These are phyloP conservation scores for Populus davidiana DNA, from an alignment of 345 rosid genomes.

Conservation along the genomic window DNA sequence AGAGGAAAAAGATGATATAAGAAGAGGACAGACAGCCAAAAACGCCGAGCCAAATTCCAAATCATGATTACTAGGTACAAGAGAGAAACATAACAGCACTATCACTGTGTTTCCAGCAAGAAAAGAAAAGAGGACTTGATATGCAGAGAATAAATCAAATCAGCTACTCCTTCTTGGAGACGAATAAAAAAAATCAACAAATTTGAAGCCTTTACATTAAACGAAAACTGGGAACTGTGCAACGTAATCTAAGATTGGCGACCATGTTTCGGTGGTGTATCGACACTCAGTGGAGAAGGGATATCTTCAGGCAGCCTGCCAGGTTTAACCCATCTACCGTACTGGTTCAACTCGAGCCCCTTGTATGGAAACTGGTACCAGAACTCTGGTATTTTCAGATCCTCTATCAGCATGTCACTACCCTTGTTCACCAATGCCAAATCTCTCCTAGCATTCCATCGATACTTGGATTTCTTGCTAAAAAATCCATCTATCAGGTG, in stretches of 20 bases:
- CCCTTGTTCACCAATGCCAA: slow-evolving; percentile 57
- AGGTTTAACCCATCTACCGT: slow-evolving; percentile 77
- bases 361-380: slow-evolving; percentile 45
- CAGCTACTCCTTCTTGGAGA: neutral
- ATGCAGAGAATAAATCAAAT: neutral
- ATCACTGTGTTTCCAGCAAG: neutral
- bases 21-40: neutral
- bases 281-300: slow-evolving; percentile 47
- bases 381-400: slow-evolving; percentile 50
- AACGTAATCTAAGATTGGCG: neutral
- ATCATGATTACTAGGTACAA: neutral
- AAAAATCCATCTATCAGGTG: slow-evolving; percentile 56
- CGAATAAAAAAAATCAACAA: neutral
- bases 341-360: slow-evolving; percentile 36
- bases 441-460: slow-evolving; percentile 56
- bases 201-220: neutral
- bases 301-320: slow-evolving; percentile 59
- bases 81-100: neutral
- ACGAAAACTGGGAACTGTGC: neutral
- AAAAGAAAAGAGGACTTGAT: neutral
- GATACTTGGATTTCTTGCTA: slow-evolving; percentile 39
- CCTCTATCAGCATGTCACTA: slow-evolving; percentile 50
- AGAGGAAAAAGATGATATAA: neutral
- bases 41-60: neutral
- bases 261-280: neutral